Evolutionary conservation across 2,329 filamentous ascomycete genomes (phyloP).

Genomic region (Pestalotiopsis sp.): DNA sequence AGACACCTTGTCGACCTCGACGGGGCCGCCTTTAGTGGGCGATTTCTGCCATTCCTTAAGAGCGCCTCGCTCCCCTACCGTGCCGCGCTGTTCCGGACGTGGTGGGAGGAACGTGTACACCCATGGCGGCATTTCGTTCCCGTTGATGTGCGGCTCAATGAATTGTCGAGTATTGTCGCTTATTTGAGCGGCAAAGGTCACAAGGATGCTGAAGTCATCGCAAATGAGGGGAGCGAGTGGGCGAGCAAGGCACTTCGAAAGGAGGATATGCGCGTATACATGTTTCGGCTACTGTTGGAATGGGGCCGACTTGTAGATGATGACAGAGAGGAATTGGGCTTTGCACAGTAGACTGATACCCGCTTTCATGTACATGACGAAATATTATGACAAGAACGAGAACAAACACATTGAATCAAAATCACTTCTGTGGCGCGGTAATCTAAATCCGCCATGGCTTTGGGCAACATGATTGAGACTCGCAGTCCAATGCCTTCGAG

Average conservation of each 20-base stretch:
- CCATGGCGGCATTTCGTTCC: conserved; percentile 68
- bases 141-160: conserved; percentile 47
- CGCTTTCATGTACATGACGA: not conserved
- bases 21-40: conserved; percentile 53
- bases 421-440: too few relatives aligned
- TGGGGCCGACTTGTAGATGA: conserved; percentile 46
- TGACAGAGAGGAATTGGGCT: conserved; percentile 37
- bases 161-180: conserved; percentile 27
- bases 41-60: conserved; percentile 53
- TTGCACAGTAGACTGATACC: conserved; percentile 12
- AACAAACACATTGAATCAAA: not conserved
- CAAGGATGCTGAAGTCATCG: conserved; percentile 50
- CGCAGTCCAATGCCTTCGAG: too few relatives aligned
- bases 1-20: conserved; percentile 64
- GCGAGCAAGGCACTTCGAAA: conserved; percentile 53
- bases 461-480: too few relatives aligned
- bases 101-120: conserved; percentile 64
- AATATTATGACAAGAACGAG: not conserved
- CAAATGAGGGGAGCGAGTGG: conserved; percentile 56
- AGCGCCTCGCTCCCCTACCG: conserved; percentile 58
- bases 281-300: conserved; percentile 55
- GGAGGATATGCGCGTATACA: conserved; percentile 63
- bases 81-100: conserved; percentile 63
- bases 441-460: too few relatives aligned
- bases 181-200: conserved; percentile 28